Conservation (phyloP, 208 protist genomes). For the Angomonas desouzai region DNA sequence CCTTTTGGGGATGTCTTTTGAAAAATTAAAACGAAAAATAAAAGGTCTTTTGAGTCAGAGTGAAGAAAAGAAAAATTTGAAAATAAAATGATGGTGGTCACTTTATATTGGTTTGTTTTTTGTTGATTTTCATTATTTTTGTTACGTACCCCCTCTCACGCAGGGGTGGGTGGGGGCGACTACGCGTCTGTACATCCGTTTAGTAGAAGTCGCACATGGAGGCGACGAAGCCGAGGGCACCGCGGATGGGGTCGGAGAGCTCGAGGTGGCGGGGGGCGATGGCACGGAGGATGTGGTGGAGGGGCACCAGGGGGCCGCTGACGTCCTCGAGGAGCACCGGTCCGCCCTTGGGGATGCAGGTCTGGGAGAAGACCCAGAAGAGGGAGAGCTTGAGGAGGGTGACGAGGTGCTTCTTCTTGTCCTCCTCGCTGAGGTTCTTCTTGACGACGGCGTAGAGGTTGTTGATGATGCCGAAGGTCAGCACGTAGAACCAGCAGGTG, state of each 20-base stretch:
- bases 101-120: constrained; percentile 12
- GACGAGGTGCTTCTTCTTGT: constrained; percentile 68
- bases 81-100: neutral
- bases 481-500: constrained; percentile 83
- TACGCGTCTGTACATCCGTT: too few relatives aligned
- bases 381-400: constrained; percentile 72
- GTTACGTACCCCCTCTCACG: neutral
- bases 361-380: constrained; percentile 82
- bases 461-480: constrained; percentile 62
- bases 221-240: constrained; percentile 65
- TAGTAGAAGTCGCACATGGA: constrained; percentile 88
- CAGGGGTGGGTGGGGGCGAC: neutral
- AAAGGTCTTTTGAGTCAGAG: neutral
- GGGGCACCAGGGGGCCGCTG: constrained; percentile 58
- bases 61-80: neutral
- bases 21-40: neutral
- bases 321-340: constrained; percentile 69
- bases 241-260: constrained; percentile 69
- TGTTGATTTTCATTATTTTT: constrained; percentile 7
- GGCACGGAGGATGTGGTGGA: constrained; percentile 61
- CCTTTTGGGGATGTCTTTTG: neutral
- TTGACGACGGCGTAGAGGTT: constrained; percentile 60
- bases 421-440: constrained; percentile 57
- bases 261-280: constrained; percentile 68
- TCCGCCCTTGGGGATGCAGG: constrained; percentile 71